Base-by-base conservation (phyloP, 164 flowering plant species). In the Akebia trifoliata region DNA sequence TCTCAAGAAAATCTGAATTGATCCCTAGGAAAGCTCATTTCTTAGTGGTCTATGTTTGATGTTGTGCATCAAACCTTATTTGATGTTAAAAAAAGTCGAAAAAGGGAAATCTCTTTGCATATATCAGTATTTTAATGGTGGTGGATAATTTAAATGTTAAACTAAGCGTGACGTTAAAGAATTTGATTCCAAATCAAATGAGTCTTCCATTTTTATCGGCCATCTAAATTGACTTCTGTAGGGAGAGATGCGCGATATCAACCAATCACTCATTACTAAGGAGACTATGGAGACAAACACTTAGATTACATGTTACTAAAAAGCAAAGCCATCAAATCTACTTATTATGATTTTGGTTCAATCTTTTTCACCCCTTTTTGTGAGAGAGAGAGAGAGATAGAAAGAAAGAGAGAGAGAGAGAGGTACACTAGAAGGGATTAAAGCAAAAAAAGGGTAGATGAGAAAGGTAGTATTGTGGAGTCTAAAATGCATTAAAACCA, bases 321-420 rank as follows among this genome's bases (percentile, higher is more conserved):
- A 84, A 81, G 85, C 76, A 60, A 49, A 70, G 78, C 81, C 78
- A 69, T 66, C 69, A 76, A 64, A 84, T 81, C 86, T 72, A 59
- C 55, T 69, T 68, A 30, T 62, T 53, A 69, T 70, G 71, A 76
- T 79, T 66, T 67, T 72, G 72, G 76, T 71, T 74, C 74, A 78
- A 63, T 59, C 52, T 58, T 64, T 56, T 56, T 18, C 39, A 50
- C 8, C 28, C 9, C 28, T 17, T 53, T 45, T 58, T 45, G 44
- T 6, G 28, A 53, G 50, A 46, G 59, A 55, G 57, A 59, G 40
- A 48, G 54, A 57, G 56, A 59, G 40, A 48, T 50, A 57, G 56
- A 59, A 15, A 43, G 38, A 39, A 20, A 50, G 12, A 17, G 54
- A 47, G 52, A 40, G 54, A 20, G 24, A 50, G 42, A 2, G 42